phyloP scores from a whole-genome alignment of 2,329 filamentous ascomycete genomes.

The Paecilomyces fulvus region DNA sequence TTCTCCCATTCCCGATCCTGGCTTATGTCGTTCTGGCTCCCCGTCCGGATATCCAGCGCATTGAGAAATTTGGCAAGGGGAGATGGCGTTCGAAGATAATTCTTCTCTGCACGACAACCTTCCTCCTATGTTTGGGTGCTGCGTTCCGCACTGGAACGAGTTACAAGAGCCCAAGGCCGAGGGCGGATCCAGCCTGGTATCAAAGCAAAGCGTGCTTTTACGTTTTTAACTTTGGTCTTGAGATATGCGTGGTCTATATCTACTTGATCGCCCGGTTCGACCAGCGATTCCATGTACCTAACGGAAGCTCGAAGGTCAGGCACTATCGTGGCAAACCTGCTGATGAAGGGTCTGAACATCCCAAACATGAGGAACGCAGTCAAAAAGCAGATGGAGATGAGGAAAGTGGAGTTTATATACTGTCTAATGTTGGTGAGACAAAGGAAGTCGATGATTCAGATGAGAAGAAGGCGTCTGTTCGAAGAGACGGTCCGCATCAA shows the following conservation, averaged over 20 bases:
- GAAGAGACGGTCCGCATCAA: background rate
- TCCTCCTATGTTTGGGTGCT: slow-evolving; percentile 60
- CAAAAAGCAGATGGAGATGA: background rate
- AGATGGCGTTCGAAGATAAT: slow-evolving; percentile 57
- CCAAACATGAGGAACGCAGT: background rate
- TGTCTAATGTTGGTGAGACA: background rate
- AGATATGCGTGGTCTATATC: slow-evolving; percentile 59
- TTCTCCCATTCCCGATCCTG: slow-evolving; percentile 56
- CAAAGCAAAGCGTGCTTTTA: slow-evolving; percentile 68
- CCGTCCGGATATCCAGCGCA: slow-evolving; percentile 26
- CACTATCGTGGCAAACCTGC: background rate
- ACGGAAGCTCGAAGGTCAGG: slow-evolving; percentile 44
- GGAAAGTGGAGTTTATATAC: background rate
- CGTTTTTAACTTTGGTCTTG: slow-evolving; percentile 66
- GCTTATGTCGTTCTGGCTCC: slow-evolving; percentile 40
- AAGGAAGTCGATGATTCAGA: background rate
- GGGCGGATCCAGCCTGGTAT: slow-evolving; percentile 56
- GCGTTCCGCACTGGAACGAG: slow-evolving; percentile 56
- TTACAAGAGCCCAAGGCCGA: slow-evolving; percentile 45
- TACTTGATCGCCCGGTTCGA: slow-evolving; percentile 65
- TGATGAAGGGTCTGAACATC: background rate
- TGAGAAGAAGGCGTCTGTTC: background rate
- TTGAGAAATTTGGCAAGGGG: slow-evolving; percentile 60
- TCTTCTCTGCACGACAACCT: slow-evolving; percentile 52
- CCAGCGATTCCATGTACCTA: slow-evolving; percentile 63